Conservation (phyloP, 169 alveolate genomes). For the Cryptosporidium meleagridis region DNA sequence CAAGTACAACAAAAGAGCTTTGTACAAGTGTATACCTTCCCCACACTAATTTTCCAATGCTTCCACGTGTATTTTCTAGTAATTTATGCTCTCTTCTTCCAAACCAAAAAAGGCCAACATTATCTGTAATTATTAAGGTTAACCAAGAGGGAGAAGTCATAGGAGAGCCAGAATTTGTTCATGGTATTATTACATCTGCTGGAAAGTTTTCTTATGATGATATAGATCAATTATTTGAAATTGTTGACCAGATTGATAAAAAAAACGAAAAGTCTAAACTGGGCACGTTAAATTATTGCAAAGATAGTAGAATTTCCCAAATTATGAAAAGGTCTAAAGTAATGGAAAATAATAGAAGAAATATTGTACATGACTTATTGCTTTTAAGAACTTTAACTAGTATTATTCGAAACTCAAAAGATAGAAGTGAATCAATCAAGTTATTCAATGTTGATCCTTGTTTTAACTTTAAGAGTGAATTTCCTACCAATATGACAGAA, state of each 20-base stretch:
- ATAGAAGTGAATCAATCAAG: slow-evolving; percentile 1
- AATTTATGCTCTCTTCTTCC: slow-evolving; percentile 83
- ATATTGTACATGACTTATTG: not conserved
- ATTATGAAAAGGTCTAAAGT: not conserved
- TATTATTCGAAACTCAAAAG: not conserved
- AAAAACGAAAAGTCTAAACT: not conserved
- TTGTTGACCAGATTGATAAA: not conserved
- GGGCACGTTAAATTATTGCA: not conserved
- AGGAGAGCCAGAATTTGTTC: slow-evolving; percentile 74
- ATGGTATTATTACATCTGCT: slow-evolving; percentile 78
- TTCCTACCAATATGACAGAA: not conserved
- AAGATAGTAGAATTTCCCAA: not conserved
- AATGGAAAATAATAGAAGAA: not conserved
- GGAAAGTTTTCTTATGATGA: slow-evolving; percentile 81
- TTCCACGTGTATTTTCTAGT: slow-evolving; percentile 82
- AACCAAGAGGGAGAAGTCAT: slow-evolving; percentile 77
- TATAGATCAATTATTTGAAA: slow-evolving; percentile 76
- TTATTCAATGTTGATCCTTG: not conserved
- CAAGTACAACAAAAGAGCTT: not conserved
- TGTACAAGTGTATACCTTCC: slow-evolving; percentile 84
- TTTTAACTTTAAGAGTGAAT: not conserved
- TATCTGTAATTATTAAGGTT: slow-evolving; percentile 82
- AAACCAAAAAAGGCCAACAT: slow-evolving; percentile 80
- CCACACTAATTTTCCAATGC: slow-evolving; percentile 82
- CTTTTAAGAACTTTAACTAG: not conserved